Conservation (phyloP, 2,329 filamentous ascomycete genomes). For the Pseudogymnoascus sp. region DNA sequence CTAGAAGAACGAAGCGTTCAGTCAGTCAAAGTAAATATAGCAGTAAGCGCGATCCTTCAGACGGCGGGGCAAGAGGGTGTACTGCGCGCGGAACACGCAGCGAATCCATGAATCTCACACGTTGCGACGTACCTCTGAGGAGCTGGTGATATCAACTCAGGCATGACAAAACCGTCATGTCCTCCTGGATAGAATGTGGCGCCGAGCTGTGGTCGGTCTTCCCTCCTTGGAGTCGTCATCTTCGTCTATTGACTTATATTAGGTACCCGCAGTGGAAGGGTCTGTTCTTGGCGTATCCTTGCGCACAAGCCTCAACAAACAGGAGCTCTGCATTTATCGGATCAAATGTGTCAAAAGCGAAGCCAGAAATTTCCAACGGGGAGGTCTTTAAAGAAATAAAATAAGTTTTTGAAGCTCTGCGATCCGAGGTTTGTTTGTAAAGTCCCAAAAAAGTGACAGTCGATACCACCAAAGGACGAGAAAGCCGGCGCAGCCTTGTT, state of each 20-base stretch:
- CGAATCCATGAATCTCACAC: background rate
- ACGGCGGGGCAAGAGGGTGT: background rate
- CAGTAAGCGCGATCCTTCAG: background rate
- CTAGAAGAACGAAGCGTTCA: slow-evolving; percentile 39
- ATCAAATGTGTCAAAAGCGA: background rate
- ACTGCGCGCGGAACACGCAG: background rate
- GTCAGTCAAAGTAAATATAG: slow-evolving; percentile 16
- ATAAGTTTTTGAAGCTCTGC: background rate
- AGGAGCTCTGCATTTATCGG: background rate
- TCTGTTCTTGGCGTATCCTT: background rate
- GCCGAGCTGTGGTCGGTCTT: slow-evolving; percentile 32
- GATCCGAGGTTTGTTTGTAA: background rate
- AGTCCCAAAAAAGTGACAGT: background rate
- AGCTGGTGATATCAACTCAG: slow-evolving; percentile 59
- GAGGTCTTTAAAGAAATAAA: background rate
- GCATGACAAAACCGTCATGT: slow-evolving; percentile 60
- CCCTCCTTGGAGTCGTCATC: background rate
- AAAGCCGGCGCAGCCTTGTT: slow-evolving; percentile 2
- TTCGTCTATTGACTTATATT: slow-evolving; percentile 5
- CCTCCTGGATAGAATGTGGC: slow-evolving; percentile 63
- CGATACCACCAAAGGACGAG: background rate
- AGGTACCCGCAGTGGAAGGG: background rate
- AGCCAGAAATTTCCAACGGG: background rate
- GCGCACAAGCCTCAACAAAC: slow-evolving; percentile 1
- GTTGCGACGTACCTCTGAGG: slow-evolving; percentile 52